Evolutionary conservation across 257 asterid species (phyloP).

Genomic region (Cinchona pubescens): DNA sequence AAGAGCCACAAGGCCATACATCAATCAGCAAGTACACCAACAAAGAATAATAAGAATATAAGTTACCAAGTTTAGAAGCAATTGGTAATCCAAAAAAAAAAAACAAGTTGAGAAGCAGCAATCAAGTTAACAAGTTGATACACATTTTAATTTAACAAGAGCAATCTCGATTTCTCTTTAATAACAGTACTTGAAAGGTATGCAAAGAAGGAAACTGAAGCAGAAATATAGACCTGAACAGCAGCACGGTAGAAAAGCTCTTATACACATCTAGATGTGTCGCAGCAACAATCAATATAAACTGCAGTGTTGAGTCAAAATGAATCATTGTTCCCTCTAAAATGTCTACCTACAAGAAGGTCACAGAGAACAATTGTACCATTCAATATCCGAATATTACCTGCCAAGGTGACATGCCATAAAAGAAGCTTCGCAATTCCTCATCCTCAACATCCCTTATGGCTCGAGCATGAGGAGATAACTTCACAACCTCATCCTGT

Average conservation of each 20-base stretch:
- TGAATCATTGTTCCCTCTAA: not conserved
- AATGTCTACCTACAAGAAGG: not conserved
- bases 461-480: constrained; percentile 98
- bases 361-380: not conserved
- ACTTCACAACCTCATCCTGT: constrained; percentile 92
- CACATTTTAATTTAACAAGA: not conserved
- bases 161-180: no score
- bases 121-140: not conserved
- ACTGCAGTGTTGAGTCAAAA: constrained; percentile 37
- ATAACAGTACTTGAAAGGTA: no score
- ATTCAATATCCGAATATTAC: constrained; percentile 29
- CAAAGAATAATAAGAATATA: no score
- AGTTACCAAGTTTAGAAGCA: no score
- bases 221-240: constrained; percentile 57
- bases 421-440: constrained; percentile 76
- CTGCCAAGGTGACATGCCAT: constrained; percentile 99
- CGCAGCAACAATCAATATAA: constrained; percentile 89
- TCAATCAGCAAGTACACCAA: no score
- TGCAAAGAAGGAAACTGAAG: not conserved
- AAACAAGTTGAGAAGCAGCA: no score
- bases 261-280: constrained; percentile 84
- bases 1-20: no score
- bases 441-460: constrained; percentile 95
- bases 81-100: no score
- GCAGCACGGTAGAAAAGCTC: constrained; percentile 96